Conservation (phyloP, 2,329 filamentous ascomycete species). For the Domatiomyces globalis region DNA sequence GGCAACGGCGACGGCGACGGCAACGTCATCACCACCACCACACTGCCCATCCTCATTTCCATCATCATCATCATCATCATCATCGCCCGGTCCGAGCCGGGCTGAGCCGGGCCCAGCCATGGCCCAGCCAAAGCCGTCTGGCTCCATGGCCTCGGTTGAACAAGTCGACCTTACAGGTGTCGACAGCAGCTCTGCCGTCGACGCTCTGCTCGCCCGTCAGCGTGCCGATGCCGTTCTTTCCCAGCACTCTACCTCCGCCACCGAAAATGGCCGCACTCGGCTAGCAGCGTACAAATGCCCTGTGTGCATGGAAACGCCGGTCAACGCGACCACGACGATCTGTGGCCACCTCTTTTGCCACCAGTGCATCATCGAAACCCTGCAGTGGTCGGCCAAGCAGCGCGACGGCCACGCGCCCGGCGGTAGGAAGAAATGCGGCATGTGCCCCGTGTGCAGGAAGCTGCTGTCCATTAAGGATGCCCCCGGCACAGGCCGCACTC, state of each 20-base stretch:
- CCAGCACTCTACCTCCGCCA: constrained; percentile 17
- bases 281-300: constrained; percentile 43
- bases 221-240: constrained; percentile 37
- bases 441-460: constrained; percentile 34
- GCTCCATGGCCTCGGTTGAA: constrained; percentile 22
- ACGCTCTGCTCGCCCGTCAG: constrained; percentile 38
- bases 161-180: constrained; percentile 38
- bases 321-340: constrained; percentile 44
- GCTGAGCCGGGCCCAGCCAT: neutral
- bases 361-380: constrained; percentile 46
- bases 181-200: constrained; percentile 27
- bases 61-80: constrained; percentile 2
- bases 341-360: constrained; percentile 54
- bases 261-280: constrained; percentile 22
- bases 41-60: neutral
- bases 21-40: constrained; percentile 4
- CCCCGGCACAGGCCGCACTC: constrained; percentile 17
- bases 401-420: constrained; percentile 24
- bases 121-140: neutral
- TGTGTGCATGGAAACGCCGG: constrained; percentile 49
- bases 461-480: constrained; percentile 25
- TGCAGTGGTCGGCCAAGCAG: constrained; percentile 41
- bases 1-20: no score
- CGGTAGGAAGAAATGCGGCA: constrained; percentile 23
- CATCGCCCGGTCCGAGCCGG: neutral